A percentile compares a stretch with the other conserved stretches of the same genome.
Evolutionary conservation across 2,329 filamentous ascomycete species (phyloP).

Genomic region (Aspergillus sp.): DNA sequence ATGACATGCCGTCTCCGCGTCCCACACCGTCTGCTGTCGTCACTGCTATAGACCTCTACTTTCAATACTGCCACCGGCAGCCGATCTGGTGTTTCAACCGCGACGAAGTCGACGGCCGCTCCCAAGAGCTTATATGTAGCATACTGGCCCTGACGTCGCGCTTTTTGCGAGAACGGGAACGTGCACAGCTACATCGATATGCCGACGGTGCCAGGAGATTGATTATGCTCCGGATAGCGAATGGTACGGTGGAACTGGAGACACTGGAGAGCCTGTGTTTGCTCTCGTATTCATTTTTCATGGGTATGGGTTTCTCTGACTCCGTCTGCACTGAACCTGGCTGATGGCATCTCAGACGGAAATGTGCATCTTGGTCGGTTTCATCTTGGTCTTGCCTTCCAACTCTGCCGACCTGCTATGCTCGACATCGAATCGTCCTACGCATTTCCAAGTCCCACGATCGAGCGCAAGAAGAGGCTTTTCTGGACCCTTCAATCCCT

Average conservation of each 20-base stretch:
- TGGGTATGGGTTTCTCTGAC: constrained; percentile 29
- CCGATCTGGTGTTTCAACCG: constrained; percentile 30
- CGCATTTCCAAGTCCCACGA: constrained; percentile 21
- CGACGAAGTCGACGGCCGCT: constrained; percentile 21
- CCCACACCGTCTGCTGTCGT: constrained; percentile 13
- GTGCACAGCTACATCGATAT: constrained; percentile 24
- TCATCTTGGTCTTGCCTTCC: constrained; percentile 42
- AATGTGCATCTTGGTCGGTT: constrained; percentile 43
- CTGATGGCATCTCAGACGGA: constrained; percentile 31
- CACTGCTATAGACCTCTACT: constrained; percentile 24
- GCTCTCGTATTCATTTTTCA: constrained; percentile 42
- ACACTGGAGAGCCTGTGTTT: constrained; percentile 46
- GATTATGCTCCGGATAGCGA: constrained; percentile 43
- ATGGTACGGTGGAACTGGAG: constrained; percentile 41
- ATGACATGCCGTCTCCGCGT: constrained; percentile 16
- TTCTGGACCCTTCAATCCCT: constrained; percentile 46
- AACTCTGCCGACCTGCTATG: constrained; percentile 44
- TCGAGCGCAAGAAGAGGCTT: constrained; percentile 41
- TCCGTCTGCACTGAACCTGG: not conserved
- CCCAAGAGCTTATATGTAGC: constrained; percentile 26
- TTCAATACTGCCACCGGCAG: constrained; percentile 29
- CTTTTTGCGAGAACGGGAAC: constrained; percentile 22
- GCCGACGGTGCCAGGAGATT: constrained; percentile 28
- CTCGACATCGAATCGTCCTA: constrained; percentile 38
- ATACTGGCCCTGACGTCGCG: constrained; percentile 24